Evolutionary conservation across 257 asterid species (phyloP).

Genomic region (Lycium barbarum): DNA sequence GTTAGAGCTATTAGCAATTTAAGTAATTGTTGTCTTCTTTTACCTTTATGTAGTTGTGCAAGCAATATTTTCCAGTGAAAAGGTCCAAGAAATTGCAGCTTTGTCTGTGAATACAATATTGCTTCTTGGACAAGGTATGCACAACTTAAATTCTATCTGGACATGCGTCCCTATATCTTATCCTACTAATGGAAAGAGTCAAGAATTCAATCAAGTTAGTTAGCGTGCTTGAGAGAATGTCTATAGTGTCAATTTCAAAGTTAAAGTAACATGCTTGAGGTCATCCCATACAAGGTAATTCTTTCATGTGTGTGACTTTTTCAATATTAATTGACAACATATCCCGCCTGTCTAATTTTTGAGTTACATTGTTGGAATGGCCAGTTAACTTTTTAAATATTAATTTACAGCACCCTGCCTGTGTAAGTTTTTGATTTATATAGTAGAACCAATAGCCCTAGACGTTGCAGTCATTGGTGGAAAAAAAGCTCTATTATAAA

Average conservation of each 20-base stretch:
- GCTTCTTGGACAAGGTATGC: conserved; percentile 85
- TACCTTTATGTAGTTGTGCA: conserved; percentile 52
- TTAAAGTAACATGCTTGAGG: conserved; percentile 5
- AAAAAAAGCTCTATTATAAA: neutral
- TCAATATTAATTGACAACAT: neutral
- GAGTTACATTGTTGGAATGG: neutral
- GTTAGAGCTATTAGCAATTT: conserved; percentile 30
- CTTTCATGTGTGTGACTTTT: neutral
- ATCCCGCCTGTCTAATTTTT: neutral
- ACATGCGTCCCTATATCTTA: neutral
- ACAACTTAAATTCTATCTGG: conserved; percentile 13
- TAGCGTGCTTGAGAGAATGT: neutral
- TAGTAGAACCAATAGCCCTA: neutral
- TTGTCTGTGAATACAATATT: conserved; percentile 64
- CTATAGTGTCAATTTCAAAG: neutral
- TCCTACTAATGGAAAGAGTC: neutral
- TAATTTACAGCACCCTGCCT: neutral
- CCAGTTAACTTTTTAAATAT: neutral
- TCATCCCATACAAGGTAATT: neutral
- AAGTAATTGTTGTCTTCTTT: conserved; percentile 25
- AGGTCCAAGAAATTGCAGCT: conserved; percentile 73
- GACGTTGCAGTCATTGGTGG: neutral
- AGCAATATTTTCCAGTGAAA: conserved; percentile 76
- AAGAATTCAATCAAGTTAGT: conserved; percentile 9
- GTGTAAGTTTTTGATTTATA: neutral